Percentiles rank a stretch among this genome's conserved stretches.
Evolutionary conservation across 1,284 basidiomycete genomes (phyloP).

Genomic region (Exobasidium rhododendri): DNA sequence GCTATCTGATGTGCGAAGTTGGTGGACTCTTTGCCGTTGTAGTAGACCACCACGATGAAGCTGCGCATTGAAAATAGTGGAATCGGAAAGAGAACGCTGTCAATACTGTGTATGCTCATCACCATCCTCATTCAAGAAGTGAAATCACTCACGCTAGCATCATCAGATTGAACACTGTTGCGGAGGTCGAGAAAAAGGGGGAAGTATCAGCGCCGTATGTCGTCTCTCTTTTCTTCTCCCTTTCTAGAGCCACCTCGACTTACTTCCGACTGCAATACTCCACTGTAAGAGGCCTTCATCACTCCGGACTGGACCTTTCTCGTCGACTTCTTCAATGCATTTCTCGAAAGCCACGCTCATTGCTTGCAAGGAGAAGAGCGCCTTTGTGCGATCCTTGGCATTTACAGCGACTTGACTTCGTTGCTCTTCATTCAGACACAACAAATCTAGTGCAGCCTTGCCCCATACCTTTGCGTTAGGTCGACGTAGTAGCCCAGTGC

Average conservation of each 20-base stretch:
- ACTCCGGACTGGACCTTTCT: conserved; percentile 24
- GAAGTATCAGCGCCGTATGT: too few species aligned
- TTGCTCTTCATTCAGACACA: conserved; percentile 17
- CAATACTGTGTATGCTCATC: too few species aligned
- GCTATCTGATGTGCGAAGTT: neutral
- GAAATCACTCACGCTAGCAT: neutral
- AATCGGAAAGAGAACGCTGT: too few species aligned
- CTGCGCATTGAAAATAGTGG: too few species aligned
- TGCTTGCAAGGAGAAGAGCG: conserved; percentile 28
- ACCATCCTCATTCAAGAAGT: too few species aligned
- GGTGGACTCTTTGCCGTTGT: neutral
- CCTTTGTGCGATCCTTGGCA: conserved; percentile 21
- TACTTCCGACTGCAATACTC: conserved; percentile 20
- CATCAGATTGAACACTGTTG: conserved; percentile 9
- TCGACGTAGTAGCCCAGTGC: conserved; percentile 37
- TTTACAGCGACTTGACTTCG: conserved; percentile 13
- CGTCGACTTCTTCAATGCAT: conserved; percentile 28
- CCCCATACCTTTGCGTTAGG: conserved; percentile 31
- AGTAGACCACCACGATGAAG: neutral
- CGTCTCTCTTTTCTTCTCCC: too few species aligned
- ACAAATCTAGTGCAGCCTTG: conserved; percentile 24
- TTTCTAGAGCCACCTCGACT: neutral
- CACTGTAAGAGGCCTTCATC: conserved; percentile 42
- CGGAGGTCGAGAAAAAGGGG: neutral
- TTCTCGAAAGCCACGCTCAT: conserved; percentile 29